Conservation (phyloP, 129 eudicot species). For the Solidago caesia region DNA sequence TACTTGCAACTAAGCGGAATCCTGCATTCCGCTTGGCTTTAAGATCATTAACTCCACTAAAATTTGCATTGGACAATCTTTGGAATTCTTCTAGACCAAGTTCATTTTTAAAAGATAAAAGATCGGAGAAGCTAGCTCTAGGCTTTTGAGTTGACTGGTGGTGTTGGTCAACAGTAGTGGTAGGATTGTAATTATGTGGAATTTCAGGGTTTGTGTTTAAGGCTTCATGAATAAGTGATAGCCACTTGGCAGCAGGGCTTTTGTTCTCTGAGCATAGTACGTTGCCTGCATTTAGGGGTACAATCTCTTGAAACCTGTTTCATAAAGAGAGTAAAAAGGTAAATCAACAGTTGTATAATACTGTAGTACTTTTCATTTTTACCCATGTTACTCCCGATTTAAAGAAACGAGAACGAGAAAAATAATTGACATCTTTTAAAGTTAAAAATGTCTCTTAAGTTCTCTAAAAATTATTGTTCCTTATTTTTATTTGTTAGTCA, state of each 20-base stretch:
- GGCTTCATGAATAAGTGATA: constrained; percentile 61
- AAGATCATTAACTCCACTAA: neutral
- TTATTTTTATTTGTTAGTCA: no score
- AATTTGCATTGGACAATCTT: constrained; percentile 21
- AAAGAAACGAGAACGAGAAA: no score
- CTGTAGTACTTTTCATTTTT: neutral
- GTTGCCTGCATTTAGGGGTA: constrained; percentile 86
- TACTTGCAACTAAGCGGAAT: constrained; percentile 63
- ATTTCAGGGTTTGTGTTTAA: constrained; percentile 41
- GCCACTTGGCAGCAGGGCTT: constrained; percentile 75
- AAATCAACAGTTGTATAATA: constrained; percentile 5
- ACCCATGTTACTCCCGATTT: neutral
- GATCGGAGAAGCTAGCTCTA: constrained; percentile 60
- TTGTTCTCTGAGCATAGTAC: constrained; percentile 83
- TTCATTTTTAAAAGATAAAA: constrained; percentile 47
- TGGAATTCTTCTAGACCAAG: constrained; percentile 34
- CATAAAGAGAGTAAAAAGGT: constrained; percentile 22
- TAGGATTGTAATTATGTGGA: constrained; percentile 26
- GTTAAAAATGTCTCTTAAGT: no score
- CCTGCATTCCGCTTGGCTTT: constrained; percentile 15
- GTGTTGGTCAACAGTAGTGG: constrained; percentile 28
- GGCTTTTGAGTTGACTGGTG: constrained; percentile 36
- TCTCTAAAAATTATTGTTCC: no score
- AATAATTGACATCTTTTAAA: no score
- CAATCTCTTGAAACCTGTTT: constrained; percentile 91